These are phyloP conservation scores for Protea cynaroides DNA, from an alignment of 164 flowering plant genomes.

Conservation along the genomic window DNA sequence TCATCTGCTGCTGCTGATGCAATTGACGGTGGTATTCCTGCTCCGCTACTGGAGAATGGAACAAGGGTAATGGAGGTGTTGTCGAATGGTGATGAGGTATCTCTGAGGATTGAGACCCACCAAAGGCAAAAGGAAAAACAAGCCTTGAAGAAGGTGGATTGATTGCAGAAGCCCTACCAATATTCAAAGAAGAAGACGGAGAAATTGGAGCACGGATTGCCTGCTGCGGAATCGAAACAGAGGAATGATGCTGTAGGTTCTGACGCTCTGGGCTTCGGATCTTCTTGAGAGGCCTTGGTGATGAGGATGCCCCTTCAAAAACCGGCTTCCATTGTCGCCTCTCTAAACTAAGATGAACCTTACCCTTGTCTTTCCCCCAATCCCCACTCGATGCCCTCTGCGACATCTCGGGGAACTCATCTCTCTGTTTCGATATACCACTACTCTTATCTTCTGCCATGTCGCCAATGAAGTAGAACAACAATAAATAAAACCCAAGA, in stretches of 20 bases:
- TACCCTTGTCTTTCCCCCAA: not conserved
- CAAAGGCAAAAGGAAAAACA: conserved; percentile 57
- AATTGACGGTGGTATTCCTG: conserved; percentile 9
- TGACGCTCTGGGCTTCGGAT: conserved; percentile 54
- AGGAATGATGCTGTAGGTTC: conserved; percentile 15
- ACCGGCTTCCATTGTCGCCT: conserved; percentile 42
- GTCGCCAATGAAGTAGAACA: no score
- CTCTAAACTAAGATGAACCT: conserved; percentile 11
- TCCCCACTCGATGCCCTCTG: not conserved
- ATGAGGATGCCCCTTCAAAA: conserved; percentile 54
- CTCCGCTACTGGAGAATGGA: conserved; percentile 13
- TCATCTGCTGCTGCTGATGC: conserved; percentile 56
- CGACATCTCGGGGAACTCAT: not conserved
- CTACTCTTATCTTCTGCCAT: conserved; percentile 9
- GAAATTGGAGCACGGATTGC: conserved; percentile 11
- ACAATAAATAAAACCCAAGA: no score
- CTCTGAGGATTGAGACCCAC: conserved; percentile 34
- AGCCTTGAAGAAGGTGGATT: conserved; percentile 26
- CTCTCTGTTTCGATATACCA: not conserved
- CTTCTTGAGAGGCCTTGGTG: conserved; percentile 62
- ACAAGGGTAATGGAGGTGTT: conserved; percentile 14
- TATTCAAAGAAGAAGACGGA: conserved; percentile 8
- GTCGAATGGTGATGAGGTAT: conserved; percentile 14
- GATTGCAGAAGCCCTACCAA: not conserved
- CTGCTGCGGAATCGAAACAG: conserved; percentile 10